Conservation (phyloP, 345 rosid genomes). For the Eucalyptus regnans region DNA sequence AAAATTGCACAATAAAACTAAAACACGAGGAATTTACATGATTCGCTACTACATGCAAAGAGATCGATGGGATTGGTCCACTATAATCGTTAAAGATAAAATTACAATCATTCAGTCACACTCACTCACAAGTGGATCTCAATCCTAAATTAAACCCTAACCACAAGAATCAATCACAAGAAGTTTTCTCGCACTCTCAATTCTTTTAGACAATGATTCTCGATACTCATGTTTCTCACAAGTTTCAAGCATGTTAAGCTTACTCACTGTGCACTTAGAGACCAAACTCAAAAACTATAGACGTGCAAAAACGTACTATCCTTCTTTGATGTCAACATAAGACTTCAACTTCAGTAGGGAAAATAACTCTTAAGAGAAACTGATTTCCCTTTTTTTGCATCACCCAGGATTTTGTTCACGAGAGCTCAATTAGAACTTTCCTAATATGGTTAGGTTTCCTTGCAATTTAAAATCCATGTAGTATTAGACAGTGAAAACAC, state of each 20-base stretch:
- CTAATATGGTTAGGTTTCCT: background rate
- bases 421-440: background rate
- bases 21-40: background rate
- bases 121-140: background rate
- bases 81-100: background rate
- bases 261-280: background rate
- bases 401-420: background rate
- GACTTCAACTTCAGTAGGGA: background rate
- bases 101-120: background rate
- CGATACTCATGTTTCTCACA: background rate
- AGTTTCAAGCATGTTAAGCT: background rate
- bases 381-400: background rate
- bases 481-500: background rate
- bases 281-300: background rate
- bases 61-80: background rate
- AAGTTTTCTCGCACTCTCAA: background rate
- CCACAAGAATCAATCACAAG: background rate
- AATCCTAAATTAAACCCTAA: background rate
- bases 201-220: background rate
- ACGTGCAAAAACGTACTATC: background rate
- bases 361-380: background rate
- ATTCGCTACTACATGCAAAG: background rate
- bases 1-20: background rate
- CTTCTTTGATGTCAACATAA: background rate
- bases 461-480: background rate